Percentiles rank a stretch among this genome's conserved stretches.
These are phyloP conservation scores for Aureobasidium pullulans DNA, from an alignment of 2,329 filamentous ascomycete species.

Conservation along the genomic window DNA sequence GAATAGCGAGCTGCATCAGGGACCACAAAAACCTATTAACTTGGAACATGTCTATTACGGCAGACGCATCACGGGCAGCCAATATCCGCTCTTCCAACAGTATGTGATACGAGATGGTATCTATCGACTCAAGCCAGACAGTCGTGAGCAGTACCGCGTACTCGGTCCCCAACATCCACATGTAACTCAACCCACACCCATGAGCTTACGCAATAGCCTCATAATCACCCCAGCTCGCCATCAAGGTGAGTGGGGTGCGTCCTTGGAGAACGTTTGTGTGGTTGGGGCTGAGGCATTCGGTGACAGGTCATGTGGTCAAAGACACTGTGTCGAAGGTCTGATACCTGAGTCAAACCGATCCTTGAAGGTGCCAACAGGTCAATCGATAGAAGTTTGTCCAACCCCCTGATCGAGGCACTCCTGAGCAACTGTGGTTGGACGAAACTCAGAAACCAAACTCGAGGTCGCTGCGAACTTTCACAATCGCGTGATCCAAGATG, in stretches of 20 bases:
- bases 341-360: not conserved
- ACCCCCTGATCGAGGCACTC: not conserved
- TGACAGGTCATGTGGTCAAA: not conserved
- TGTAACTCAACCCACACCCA: too few species aligned
- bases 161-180: too few species aligned
- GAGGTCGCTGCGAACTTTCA: not conserved
- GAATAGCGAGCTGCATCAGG: too few species aligned
- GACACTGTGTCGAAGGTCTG: not conserved
- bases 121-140: too few species aligned
- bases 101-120: too few species aligned
- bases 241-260: not conserved
- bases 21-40: too few species aligned
- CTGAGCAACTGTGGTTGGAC: not conserved
- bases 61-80: too few species aligned
- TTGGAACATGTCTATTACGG: too few species aligned
- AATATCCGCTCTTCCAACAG: too few species aligned
- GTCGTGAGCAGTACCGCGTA: too few species aligned
- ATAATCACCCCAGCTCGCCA: too few species aligned
- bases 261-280: not conserved
- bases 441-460: not conserved
- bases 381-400: not conserved
- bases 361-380: not conserved
- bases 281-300: not conserved
- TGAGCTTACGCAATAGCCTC: too few species aligned
- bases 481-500: not conserved